These are phyloP conservation scores for Musa itinerans DNA, from an alignment of 176 grass and related monocot species.

Conservation along the genomic window DNA sequence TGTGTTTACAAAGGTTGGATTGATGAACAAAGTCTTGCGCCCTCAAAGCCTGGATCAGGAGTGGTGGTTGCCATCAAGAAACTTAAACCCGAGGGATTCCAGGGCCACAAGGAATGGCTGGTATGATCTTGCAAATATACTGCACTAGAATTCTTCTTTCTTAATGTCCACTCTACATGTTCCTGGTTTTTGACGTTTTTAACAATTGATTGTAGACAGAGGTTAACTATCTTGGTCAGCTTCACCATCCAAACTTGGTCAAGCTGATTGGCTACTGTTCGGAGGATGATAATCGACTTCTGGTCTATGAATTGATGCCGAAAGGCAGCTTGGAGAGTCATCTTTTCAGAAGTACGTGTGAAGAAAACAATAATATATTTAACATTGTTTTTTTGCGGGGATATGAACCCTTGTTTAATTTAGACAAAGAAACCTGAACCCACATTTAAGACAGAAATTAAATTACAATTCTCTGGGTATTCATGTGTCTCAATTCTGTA, in stretches of 20 bases:
- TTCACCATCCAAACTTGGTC: slow-evolving; percentile 2
- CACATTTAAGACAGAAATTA: no score
- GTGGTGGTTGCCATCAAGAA: neutral
- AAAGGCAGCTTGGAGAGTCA: slow-evolving; percentile 2
- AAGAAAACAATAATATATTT: neutral
- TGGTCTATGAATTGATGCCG: slow-evolving; percentile 1
- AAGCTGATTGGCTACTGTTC: neutral
- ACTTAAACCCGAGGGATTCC: slow-evolving; percentile 10
- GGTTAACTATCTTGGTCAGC: slow-evolving; percentile 10
- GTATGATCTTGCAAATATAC: neutral
- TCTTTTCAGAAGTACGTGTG: slow-evolving; percentile 2
- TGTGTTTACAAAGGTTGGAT: slow-evolving; percentile 4
- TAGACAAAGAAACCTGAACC: neutral
- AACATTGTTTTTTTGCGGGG: neutral
- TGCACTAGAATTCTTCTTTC: neutral
- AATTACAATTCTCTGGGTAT: no score
- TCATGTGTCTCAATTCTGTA: neutral
- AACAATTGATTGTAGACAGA: neutral
- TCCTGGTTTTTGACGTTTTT: neutral
- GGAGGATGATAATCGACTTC: neutral
- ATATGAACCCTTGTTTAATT: neutral
- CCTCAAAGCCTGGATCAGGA: neutral
- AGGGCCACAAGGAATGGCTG: slow-evolving; percentile 7
- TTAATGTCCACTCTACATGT: neutral
- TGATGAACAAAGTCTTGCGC: neutral